Conservation (phyloP, 73 alveolate genomes). For the Paramecium sexaurelia region DNA sequence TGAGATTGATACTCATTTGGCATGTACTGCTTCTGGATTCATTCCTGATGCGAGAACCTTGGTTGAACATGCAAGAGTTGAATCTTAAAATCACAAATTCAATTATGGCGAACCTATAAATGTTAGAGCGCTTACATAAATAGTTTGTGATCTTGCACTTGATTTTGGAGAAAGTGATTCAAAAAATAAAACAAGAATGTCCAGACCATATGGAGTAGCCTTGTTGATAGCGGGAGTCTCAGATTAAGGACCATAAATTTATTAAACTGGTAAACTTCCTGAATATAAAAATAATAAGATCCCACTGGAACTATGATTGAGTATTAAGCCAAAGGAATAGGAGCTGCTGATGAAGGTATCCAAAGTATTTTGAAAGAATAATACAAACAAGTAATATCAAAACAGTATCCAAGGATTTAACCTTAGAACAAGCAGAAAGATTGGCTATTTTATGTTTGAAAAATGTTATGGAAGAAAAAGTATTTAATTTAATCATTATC, state of each 20-base stretch:
- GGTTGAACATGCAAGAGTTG: conserved; percentile 95
- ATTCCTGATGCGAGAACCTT: conserved; percentile 94
- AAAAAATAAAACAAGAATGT: conserved; percentile 80
- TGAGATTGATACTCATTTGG: conserved; percentile 20
- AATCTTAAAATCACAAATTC: conserved; percentile 94
- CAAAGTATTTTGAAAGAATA: conserved; percentile 86
- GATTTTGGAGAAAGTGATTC: conserved; percentile 95
- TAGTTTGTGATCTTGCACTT: conserved; percentile 93
- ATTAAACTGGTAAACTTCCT: conserved; percentile 72
- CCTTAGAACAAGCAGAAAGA: conserved; percentile 89
- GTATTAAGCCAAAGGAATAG: conserved; percentile 95
- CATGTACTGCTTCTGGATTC: conserved; percentile 80
- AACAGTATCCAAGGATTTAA: conserved; percentile 61
- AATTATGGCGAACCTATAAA: conserved; percentile 87
- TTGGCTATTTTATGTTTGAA: conserved; percentile 86
- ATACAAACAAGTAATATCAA: conserved; percentile 74
- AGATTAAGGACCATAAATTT: conserved; percentile 90
- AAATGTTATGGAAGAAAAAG: conserved; percentile 94
- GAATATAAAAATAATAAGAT: conserved; percentile 57
- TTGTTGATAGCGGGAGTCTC: conserved; percentile 95
- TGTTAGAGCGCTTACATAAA: conserved; percentile 87
- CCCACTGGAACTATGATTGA: conserved; percentile 95
- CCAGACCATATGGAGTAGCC: conserved; percentile 98
- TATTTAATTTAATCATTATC: not conserved
- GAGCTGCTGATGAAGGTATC: conserved; percentile 96